Conservation (phyloP, 306 rosid genomes). For the Ormosia semicastrata region DNA sequence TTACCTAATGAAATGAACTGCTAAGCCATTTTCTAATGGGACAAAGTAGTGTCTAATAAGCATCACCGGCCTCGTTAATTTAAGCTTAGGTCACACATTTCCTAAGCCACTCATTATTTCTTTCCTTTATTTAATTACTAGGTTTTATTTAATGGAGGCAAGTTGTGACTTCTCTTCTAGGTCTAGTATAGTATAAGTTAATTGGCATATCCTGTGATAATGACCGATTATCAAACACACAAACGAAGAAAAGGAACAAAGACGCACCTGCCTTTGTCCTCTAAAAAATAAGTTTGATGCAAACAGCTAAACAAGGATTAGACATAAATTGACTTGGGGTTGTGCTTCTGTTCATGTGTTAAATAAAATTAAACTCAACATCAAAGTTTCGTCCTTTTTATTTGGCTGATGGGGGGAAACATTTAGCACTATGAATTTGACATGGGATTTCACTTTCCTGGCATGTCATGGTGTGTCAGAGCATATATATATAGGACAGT, state of each 20-base stretch:
- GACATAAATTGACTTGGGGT: neutral
- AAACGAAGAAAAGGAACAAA: neutral
- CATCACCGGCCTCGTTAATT: neutral
- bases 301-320: constrained; percentile 15
- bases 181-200: neutral
- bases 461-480: neutral
- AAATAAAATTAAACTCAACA: neutral
- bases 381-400: neutral
- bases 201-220: constrained; percentile 2
- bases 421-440: neutral
- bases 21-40: neutral
- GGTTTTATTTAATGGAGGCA: neutral
- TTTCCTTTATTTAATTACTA: neutral
- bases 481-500: neutral
- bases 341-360: neutral
- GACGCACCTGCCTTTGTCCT: constrained; percentile 20
- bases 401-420: neutral
- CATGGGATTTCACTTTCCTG: neutral
- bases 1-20: neutral
- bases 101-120: neutral
- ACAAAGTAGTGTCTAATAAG: neutral
- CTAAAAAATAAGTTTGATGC: neutral
- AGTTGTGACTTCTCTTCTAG: neutral
- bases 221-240: neutral
- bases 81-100: neutral